phyloP scores from a whole-genome alignment of 2,329 filamentous ascomycete genomes.

The Colletotrichum sp. region DNA sequence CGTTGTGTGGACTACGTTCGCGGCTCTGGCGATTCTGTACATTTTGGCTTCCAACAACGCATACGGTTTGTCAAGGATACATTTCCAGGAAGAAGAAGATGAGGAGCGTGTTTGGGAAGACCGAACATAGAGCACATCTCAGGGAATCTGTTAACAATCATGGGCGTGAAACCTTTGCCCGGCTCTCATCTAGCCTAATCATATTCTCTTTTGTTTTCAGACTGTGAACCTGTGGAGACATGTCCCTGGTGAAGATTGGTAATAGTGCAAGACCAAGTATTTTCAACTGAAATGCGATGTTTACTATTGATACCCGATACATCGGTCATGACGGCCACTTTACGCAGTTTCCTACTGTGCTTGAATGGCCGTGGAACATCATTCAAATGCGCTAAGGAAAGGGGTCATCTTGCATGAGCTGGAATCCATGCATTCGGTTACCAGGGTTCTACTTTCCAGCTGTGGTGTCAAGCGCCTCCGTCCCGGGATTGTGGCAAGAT shows the following conservation, averaged over 20 bases:
- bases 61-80: conserved; percentile 29
- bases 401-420: fast-evolving
- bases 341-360: neutral
- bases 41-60: conserved; percentile 26
- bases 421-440: fast-evolving
- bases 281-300: neutral
- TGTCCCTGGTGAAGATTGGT: neutral
- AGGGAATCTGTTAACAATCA: neutral
- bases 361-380: fast-evolving
- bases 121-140: fast-evolving
- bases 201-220: neutral
- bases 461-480: neutral
- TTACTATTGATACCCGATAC: neutral
- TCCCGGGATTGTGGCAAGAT: neutral
- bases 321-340: neutral
- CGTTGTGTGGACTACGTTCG: conserved; percentile 26
- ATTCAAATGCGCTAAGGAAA: neutral
- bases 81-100: neutral
- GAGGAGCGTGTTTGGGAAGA: neutral
- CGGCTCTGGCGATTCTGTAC: conserved; percentile 27
- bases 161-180: fast-evolving
- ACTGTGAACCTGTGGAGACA: fast-evolving
- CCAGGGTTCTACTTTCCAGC: neutral
- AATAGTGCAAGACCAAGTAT: neutral
- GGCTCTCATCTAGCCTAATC: fast-evolving